Conservation (phyloP, 2,329 filamentous ascomycete species). For the Diatrype stigma region DNA sequence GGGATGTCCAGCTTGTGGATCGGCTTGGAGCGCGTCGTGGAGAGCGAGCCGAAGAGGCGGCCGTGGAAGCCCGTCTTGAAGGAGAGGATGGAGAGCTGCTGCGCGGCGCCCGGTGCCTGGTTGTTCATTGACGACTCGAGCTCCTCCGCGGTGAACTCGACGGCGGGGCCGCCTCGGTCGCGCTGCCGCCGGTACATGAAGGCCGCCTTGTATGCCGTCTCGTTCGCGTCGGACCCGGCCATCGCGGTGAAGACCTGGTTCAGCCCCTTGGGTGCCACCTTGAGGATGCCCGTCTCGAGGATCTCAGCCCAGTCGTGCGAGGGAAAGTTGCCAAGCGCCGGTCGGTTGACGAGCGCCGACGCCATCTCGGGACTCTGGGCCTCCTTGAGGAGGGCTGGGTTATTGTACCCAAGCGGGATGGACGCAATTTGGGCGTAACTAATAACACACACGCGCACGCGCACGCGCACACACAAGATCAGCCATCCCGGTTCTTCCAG, state of each 20-base stretch:
- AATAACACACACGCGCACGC: conserved; percentile 1
- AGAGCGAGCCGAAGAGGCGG: conserved; percentile 80
- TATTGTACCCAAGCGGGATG: conserved; percentile 91
- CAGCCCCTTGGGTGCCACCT: conserved; percentile 76
- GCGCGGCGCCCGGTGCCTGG: conserved; percentile 68
- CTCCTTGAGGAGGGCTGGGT: conserved; percentile 66
- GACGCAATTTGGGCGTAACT: conserved; percentile 90
- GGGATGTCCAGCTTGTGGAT: conserved; percentile 95
- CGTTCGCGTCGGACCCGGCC: conserved; percentile 88
- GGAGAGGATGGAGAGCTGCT: conserved; percentile 76
- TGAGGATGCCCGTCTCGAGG: conserved; percentile 74
- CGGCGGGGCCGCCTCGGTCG: conserved; percentile 71
- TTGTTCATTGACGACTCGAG: conserved; percentile 75
- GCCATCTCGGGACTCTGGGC: conserved; percentile 76
- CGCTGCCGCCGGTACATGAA: conserved; percentile 88
- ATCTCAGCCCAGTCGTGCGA: conserved; percentile 78
- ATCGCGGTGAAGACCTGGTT: conserved; percentile 89
- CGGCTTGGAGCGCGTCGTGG: conserved; percentile 85
- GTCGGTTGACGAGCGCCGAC: conserved; percentile 78
- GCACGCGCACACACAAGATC: no score
- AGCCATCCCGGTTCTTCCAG: no score
- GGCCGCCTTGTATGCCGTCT: conserved; percentile 90
- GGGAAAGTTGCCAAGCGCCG: conserved; percentile 87
- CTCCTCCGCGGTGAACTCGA: conserved; percentile 78
- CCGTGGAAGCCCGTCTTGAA: conserved; percentile 90